Evolutionary conservation across 2,329 filamentous ascomycete species (phyloP), one percentile per base, ranked within the genome.

Genomic region (Geoglossum cookeanum): DNA sequence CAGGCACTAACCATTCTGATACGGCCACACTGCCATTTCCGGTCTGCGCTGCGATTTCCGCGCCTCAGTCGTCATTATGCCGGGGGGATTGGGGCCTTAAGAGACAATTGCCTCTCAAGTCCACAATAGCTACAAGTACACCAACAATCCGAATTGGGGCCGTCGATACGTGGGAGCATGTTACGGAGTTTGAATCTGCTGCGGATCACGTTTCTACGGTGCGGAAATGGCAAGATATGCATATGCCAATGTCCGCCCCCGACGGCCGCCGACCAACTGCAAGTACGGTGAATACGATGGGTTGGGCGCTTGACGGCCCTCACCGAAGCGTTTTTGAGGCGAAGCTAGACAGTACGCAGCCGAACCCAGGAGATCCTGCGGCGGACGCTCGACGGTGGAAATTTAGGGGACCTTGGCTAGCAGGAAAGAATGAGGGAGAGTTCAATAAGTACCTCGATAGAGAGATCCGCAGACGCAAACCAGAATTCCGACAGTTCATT

Each of bases 41-140:
- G n/a, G 88, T 82, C 56, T 79, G 85, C 67, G 86, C 92, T 67
- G 80, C 89, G 60, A 85, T 97, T 66, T 83, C 84, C 13, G 90
- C 88, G 0, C 84, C 88, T 4, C 72, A 77, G 49, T 77, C 81
- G 17, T 90, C 89, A 6, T 77, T 87, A 29, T 73, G 76, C 45
- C 80, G 80, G 65, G 91, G 91, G 39, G 91, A 97, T 66, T 97
- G 91, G 90, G 91, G 91, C 13, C 74, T 96, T 64, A 97, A 97
- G 73, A 77, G 91, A 57, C 77, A 88, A 0, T 74, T 97, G 4
- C 91, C 91, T 1, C 71, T 84, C 7, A 84, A 84, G 67, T 82
- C 84, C 2, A 90, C 87, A 4, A 79, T 81, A 22, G 79, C 80
- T 57, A 81, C 81, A 5, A 73, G 70, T 49, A 83, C 81, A n/a